Conservation (phyloP, 2,329 filamentous ascomycete species). For the Penicillium sp. region DNA sequence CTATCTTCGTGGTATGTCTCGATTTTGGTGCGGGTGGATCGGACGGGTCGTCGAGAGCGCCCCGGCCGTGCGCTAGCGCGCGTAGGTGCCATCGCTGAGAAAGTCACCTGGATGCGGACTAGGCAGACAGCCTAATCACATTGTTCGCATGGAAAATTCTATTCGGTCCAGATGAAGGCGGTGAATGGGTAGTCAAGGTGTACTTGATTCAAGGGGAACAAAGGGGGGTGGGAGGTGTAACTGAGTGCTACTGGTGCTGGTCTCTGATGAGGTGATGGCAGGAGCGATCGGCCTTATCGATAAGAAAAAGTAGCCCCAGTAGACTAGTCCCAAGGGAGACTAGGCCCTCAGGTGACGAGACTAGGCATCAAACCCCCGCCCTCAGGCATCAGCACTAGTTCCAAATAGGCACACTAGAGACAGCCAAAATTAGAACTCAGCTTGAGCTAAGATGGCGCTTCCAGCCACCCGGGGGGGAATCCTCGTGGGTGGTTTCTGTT, state of each 20-base stretch:
- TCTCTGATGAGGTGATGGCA: conserved; percentile 14
- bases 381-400: conserved; percentile 33
- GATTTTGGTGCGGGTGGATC: conserved; percentile 41
- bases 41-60: conserved; percentile 41
- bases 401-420: conserved; percentile 26
- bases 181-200: neutral
- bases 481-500: conserved; percentile 23
- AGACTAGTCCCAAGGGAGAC: neutral
- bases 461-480: conserved; percentile 29
- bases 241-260: neutral
- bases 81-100: conserved; percentile 36
- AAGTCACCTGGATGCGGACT: conserved; percentile 12
- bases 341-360: neutral
- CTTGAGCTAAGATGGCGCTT: conserved; percentile 31
- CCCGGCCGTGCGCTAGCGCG: conserved; percentile 27
- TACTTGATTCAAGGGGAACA: neutral
- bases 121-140: neutral
- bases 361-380: conserved; percentile 30
- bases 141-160: neutral
- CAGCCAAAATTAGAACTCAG: conserved; percentile 41
- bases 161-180: neutral
- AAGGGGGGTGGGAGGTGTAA: neutral
- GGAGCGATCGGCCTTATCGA: conserved; percentile 26
- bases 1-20: conserved; percentile 45
- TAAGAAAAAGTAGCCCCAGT: conserved; percentile 9